Evolutionary conservation across 176 grass and related monocot genomes (phyloP).

Genomic region (Leersia perrieri): DNA sequence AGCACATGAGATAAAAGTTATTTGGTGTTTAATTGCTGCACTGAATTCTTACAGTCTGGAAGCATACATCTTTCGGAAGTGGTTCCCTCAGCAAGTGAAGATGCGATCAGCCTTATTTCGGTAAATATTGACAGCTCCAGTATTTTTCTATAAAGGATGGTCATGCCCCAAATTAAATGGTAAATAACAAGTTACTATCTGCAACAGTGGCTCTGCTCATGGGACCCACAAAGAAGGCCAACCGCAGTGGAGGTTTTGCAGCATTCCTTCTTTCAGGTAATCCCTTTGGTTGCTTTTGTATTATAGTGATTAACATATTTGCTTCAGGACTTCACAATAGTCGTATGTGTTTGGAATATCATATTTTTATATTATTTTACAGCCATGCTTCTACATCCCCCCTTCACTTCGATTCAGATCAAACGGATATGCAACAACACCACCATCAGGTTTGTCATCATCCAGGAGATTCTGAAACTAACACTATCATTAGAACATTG

Average conservation of each 20-base stretch:
- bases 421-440: constrained; percentile 47
- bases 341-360: background rate
- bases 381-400: constrained; percentile 94
- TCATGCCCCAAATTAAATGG: background rate
- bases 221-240: constrained; percentile 79
- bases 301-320: background rate
- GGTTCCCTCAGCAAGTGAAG: constrained; percentile 71
- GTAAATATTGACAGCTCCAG: constrained; percentile 28
- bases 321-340: background rate
- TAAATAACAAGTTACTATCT: constrained; percentile 6
- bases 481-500: background rate
- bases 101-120: constrained; percentile 88
- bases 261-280: constrained; percentile 96
- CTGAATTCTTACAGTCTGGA: constrained; percentile 47
- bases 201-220: constrained; percentile 77
- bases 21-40: background rate
- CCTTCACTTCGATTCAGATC: constrained; percentile 73
- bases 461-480: background rate
- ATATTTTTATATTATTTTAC: constrained; percentile 6
- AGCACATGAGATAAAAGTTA: background rate
- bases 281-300: background rate
- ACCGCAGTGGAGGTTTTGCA: constrained; percentile 86
- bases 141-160: background rate
- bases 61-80: constrained; percentile 61
- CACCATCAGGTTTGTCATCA: constrained; percentile 67